Base-by-base conservation (phyloP, 139 green algal genomes). In the Coelastrella sp. region DNA sequence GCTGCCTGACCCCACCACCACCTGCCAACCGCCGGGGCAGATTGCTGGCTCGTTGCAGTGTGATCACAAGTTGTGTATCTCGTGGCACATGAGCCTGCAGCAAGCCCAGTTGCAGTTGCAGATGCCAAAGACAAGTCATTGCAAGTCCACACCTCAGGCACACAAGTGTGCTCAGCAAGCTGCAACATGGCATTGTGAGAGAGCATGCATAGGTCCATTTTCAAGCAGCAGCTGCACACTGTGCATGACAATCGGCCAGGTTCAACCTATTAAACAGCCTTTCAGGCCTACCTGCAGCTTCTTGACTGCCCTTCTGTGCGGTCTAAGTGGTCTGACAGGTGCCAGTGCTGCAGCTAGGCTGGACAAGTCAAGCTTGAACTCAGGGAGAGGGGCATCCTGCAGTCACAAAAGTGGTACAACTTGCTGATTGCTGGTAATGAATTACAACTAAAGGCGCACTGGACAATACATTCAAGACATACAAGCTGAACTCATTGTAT, bases 11-110 rank as follows among this genome's bases (percentile, higher is more conserved):
- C 4, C 87, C 76, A 17, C 87, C 87, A 4, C 64, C 87, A 58
- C 20, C 5, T 17, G 17, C 64, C 32, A 91, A 78, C 10, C 93
- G 87, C 7, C 68, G 65, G 10, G 93, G 93, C 64, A 95, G 89
- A 91, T 95, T 93, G 75, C 86, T 82, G 23, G 91, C 92, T n/a
- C 93, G 92, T 87, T 95, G 92, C 6, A 95, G 59, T 32, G 91
- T 94, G n/a, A 95, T 84, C 74, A 94, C 78, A n/a, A 95, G 87
- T 87, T 94, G 77, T 10, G 91, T 94, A 56, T 94, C 92, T 4
- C 81, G 66, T 17, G 93, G 92, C n/a, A 94, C 91, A 7, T 59
- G 90, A 5, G 93, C 92, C 73, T 91, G 68, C 60, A 93, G 20
- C 7, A 13, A 71, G 10, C 8, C 8, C 61, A 71, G 61, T 13